Evolutionary conservation across 129 eudicot genomes (phyloP).

Genomic region (Oenanthe sinensis): DNA sequence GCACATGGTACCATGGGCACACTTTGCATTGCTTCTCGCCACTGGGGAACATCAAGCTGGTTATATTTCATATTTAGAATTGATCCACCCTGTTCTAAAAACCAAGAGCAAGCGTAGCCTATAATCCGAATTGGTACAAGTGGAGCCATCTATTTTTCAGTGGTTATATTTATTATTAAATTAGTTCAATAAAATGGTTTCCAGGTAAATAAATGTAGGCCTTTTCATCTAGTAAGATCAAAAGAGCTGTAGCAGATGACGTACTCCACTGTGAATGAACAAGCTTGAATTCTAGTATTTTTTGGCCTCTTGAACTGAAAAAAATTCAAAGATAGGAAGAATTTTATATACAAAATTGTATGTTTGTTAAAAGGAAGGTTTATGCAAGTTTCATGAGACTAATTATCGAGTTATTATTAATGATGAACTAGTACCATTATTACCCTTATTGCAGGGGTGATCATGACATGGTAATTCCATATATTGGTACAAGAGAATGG

Average conservation of each 20-base stretch:
- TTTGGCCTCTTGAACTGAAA: background rate
- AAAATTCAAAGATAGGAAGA: too few species aligned
- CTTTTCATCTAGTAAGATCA: too few species aligned
- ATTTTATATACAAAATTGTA: background rate
- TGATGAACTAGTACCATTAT: background rate
- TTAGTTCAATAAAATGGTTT: background rate
- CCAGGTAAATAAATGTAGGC: background rate
- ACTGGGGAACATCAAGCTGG: background rate
- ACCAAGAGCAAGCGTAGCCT: background rate
- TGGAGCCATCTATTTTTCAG: too few species aligned
- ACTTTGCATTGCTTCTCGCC: background rate
- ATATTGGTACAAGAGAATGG: slow-evolving; percentile 2
- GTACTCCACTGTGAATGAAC: background rate
- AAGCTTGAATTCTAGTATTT: background rate
- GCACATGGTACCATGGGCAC: background rate
- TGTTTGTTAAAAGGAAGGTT: background rate
- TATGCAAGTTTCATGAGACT: background rate
- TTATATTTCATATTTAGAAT: background rate
- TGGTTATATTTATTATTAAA: background rate
- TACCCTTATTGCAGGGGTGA: background rate
- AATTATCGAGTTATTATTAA: background rate
- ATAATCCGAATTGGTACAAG: background rate
- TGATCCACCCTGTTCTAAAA: background rate
- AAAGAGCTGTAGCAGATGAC: too few species aligned
- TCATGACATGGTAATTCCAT: background rate